These are phyloP conservation scores for Thozetella sp. DNA, from an alignment of 495 filamentous ascomycete genomes.

Conservation along the genomic window DNA sequence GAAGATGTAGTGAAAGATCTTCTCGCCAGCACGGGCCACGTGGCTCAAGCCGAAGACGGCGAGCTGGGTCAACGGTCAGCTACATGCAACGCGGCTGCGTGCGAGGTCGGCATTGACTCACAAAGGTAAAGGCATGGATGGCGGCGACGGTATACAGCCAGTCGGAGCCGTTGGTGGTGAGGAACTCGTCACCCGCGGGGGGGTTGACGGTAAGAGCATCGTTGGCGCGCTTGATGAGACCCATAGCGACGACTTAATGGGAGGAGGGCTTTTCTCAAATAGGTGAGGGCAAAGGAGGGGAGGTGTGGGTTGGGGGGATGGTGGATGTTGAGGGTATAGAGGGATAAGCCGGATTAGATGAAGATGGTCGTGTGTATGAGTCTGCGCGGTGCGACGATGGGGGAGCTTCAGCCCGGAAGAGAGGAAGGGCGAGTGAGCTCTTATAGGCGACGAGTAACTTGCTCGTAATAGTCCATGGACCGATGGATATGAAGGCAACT, in stretches of 20 bases:
- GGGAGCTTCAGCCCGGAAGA: not conserved
- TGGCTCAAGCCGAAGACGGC: slow-evolving; percentile 34
- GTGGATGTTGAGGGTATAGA: too few species aligned
- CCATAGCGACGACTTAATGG: not conserved
- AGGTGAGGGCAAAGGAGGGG: too few species aligned
- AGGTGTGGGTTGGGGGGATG: too few species aligned
- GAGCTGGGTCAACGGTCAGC: slow-evolving; percentile 17
- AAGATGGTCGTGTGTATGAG: not conserved
- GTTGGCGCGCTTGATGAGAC: slow-evolving; percentile 24
- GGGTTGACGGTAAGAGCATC: slow-evolving; percentile 46
- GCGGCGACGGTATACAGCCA: slow-evolving; percentile 48
- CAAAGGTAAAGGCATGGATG: slow-evolving; percentile 39
- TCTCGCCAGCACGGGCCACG: slow-evolving; percentile 41
- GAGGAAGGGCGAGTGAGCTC: not conserved
- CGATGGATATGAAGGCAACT: not conserved
- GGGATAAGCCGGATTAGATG: too few species aligned
- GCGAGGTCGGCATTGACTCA: slow-evolving; percentile 12
- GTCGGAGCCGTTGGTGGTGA: slow-evolving; percentile 45
- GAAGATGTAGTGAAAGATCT: slow-evolving; percentile 58
- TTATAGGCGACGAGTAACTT: not conserved
- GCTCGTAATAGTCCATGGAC: not conserved
- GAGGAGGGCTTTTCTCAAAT: slow-evolving; percentile 17
- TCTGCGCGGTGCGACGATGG: not conserved
- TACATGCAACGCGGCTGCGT: not conserved
- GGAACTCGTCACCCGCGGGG: slow-evolving; percentile 31